Conservation (phyloP, 2,329 filamentous ascomycete genomes). For the Talaromyces sp. region DNA sequence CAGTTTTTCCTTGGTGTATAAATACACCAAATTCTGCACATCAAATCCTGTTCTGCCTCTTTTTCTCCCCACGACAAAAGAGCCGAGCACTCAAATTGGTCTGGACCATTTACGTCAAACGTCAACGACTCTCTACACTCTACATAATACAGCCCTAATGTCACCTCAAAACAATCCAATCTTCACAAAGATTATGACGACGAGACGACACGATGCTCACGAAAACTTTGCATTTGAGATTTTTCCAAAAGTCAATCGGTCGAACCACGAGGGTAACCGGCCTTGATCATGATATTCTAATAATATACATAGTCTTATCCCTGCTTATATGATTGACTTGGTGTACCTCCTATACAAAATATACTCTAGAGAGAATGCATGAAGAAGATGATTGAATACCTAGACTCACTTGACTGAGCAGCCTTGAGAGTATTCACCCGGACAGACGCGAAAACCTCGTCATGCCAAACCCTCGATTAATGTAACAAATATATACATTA, state of each 20-base stretch:
- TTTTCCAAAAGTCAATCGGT: not conserved
- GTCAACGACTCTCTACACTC: not conserved
- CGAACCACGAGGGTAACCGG: not conserved
- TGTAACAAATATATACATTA: conserved; percentile 2
- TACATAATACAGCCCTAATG: not conserved
- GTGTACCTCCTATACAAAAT: not conserved
- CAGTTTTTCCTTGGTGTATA: conserved; percentile 64
- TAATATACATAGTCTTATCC: not conserved
- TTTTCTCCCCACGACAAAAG: not conserved
- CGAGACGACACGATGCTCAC: not conserved
- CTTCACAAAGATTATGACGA: not conserved
- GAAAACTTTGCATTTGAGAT: not conserved
- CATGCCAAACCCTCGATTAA: not conserved
- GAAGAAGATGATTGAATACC: not conserved
- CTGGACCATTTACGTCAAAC: not conserved
- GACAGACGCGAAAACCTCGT: not conserved
- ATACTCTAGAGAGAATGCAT: not conserved
- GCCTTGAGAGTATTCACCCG: not conserved
- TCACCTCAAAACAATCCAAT: not conserved
- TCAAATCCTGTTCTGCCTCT: not conserved
- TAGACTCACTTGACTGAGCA: not conserved
- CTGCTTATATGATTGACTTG: not conserved
- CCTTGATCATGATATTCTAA: not conserved
- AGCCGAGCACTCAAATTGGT: not conserved
- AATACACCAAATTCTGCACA: conserved; percentile 14